These are phyloP conservation scores for Cyclocybe cylindracea DNA, from an alignment of 768 basidiomycete species.

Conservation along the genomic window DNA sequence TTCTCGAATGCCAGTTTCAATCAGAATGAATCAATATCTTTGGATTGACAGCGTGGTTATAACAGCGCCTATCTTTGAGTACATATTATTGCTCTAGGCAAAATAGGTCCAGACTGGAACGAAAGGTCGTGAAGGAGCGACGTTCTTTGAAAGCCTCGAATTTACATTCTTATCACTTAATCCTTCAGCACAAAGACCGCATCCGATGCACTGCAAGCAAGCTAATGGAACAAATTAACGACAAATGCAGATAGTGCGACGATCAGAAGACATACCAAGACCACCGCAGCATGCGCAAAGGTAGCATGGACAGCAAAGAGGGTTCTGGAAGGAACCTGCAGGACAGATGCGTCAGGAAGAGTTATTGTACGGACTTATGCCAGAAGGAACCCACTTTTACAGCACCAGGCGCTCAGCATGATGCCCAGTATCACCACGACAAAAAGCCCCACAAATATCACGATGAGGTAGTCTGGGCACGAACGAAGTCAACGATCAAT, in stretches of 20 bases:
- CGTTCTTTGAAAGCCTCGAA: neutral
- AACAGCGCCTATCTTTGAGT: neutral
- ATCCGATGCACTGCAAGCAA: too few species aligned
- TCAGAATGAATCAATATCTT: too few species aligned
- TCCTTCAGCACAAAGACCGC: constrained; percentile 64
- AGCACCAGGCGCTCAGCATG: constrained; percentile 69
- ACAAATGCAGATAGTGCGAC: neutral
- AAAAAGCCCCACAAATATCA: constrained; percentile 64
- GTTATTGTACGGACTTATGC: neutral
- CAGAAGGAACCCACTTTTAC: constrained; percentile 42
- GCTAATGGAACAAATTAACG: constrained; percentile 27
- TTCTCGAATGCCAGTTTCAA: too few species aligned
- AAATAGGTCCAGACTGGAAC: neutral
- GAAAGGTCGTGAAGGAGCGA: constrained; percentile 1
- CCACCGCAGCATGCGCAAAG: constrained; percentile 74
- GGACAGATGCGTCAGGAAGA: neutral
- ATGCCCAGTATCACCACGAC: constrained; percentile 54
- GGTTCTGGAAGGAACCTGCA: constrained; percentile 59
- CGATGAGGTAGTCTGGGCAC: constrained; percentile 56
- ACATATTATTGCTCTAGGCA: neutral
- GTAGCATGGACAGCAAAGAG: constrained; percentile 70
- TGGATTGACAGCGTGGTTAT: too few species aligned
- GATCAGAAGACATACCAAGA: constrained; percentile 41
- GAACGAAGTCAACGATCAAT: too few species aligned
- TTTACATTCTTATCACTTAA: constrained; percentile 28